Evolutionary conservation across 75 land plant genomes (phyloP).

Genomic region (Sequoia sempervirens): DNA sequence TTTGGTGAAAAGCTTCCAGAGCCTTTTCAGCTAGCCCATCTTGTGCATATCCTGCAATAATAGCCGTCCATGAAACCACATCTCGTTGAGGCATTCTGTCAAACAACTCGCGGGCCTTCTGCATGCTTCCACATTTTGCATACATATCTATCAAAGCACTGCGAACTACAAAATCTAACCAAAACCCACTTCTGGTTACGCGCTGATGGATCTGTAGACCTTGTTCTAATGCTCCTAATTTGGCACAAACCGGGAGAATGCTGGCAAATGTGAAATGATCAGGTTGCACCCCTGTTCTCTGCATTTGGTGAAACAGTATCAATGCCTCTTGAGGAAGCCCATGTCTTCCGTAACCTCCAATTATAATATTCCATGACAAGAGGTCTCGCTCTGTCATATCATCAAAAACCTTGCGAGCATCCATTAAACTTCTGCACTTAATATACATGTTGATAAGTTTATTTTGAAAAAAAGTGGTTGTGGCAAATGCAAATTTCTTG

Average conservation of each 20-base stretch:
- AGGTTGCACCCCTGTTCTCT: no score
- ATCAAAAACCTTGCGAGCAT: no score
- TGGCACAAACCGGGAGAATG: neutral
- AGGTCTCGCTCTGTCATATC: no score
- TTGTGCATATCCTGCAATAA: constrained; percentile 8
- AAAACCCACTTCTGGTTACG: neutral
- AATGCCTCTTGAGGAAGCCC: no score
- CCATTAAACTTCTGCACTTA: no score
- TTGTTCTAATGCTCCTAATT: neutral
- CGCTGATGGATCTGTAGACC: neutral
- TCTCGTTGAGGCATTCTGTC: constrained; percentile 3
- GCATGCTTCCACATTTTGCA: neutral
- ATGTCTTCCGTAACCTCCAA: no score
- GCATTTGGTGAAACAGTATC: no score
- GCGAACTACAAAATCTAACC: neutral
- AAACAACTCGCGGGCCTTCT: neutral
- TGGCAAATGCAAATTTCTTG: no score
- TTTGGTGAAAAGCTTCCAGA: constrained; percentile 9
- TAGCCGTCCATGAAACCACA: constrained; percentile 16
- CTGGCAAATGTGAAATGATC: neutral
- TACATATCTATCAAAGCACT: neutral
- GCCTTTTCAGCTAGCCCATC: constrained; percentile 1
- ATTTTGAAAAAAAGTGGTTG: no score
- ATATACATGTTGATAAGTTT: no score
- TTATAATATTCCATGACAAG: no score